Evolutionary conservation across 495 filamentous ascomycete species (phyloP), one percentile per base, ranked within the genome.

Genomic region (Xylona heveae): DNA sequence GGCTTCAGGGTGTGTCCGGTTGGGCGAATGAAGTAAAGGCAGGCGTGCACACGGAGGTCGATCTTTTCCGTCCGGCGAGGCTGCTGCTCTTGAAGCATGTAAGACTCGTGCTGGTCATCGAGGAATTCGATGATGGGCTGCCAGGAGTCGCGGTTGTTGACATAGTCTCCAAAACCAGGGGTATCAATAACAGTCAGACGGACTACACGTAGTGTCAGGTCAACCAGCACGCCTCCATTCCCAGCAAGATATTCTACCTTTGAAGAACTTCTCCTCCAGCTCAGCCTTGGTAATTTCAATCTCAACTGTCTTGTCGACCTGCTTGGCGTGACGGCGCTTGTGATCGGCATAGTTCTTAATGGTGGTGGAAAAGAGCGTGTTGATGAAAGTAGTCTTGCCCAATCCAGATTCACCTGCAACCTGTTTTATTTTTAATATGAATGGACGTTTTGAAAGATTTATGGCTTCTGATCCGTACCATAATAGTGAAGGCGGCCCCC

Each of bases 301-400:
- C 63, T 97, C 88, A 34, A 97, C 88, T 6, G 88, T 97, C 61
- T 94, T 94, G 64, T 97, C 88, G 34, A 93, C 66, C 60, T 97
- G 88, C 70, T 97, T 97, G 58, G 83, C 79, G 58, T 97, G 88
- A 44, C 88, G 78, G 54, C 80, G 77, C 62, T 88, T 83, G 67
- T 97, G 88, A 53, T 97, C 88, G 61, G 88, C 85, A 53, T 97
- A 97, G 68, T 95, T 97, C 66, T 97, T 97, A 67, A 97, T 97
- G 44, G 88, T 97, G 38, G 88, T 97, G 30, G 88, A 95, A 63
- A 97, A 97, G 21, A 97, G 69, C 32, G 88, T 97, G 72, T 97
- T 97, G 72, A 97, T 94, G 61, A 97, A 97, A 39, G 88, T 97
- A 10, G 88, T 97, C 69, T 97, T 97, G 59, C 88, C 88, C 43